Base-by-base conservation (phyloP, 2,329 filamentous ascomycete genomes). In the Parastagonospora avenae region DNA sequence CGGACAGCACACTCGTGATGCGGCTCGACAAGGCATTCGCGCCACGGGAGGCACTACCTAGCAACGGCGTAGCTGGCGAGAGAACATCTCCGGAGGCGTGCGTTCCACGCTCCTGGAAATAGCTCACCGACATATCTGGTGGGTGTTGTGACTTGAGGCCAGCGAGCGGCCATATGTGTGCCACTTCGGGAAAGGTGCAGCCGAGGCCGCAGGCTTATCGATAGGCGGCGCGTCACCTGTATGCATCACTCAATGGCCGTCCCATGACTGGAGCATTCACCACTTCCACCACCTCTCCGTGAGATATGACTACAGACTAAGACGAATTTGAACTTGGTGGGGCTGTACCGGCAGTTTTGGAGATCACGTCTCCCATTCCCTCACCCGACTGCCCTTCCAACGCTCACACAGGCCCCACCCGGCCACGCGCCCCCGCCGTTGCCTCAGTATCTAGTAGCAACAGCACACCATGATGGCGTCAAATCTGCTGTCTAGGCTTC, bases 1-100 rank as follows among this genome's bases (percentile, higher is more conserved):
- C 88, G 4, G 94, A 96, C 42, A 97, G 83, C 35, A 97, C 89
- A 54, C 85, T 87, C 19, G 91, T 90, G 62, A 97, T 84, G 68
- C 94, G 91, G 54, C 88, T 88, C 7, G 90, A 87, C 29, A 97
- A 79, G 7, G 91, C 88, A 72, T 85, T 91, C 11, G 78, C 66
- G 15, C 78, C 64, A 33, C 64, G 63, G n/a, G 66, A 67, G 6
- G 58, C 49, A 9, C 54, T 39, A 5, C 56, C 67, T 38, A 51
- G 41, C 4, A 63, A 61, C 1, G 68, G 59, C 24, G 66, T 60
- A 29, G 62, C 62, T 19, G 68, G 65, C n/a, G 67, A 67, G 16
- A 60, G 41, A 38, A 48, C 62, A 63, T 71, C 65, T 31, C 62
- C 63, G 28, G 66, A 61, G 40, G 58, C 58, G 31, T 64, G 59